These are phyloP conservation scores for Platanus orientalis DNA, from an alignment of 164 flowering plant genomes.

Conservation along the genomic window DNA sequence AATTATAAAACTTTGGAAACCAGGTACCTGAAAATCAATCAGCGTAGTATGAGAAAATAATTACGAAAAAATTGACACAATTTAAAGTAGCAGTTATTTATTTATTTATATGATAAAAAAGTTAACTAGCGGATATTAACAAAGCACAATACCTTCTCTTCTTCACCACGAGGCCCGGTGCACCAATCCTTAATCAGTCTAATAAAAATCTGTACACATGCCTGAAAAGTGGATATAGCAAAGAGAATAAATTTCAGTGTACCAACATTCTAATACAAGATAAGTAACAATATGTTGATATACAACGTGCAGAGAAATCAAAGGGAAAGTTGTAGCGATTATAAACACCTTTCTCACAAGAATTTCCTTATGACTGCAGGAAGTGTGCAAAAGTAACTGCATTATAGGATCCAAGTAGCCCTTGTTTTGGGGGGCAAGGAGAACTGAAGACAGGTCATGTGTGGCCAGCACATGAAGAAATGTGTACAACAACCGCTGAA, in stretches of 20 bases:
- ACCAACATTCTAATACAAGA: neutral
- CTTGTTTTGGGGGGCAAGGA: slow-evolving; percentile 71
- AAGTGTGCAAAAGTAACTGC: slow-evolving; percentile 60
- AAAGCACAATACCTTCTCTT: slow-evolving; percentile 55
- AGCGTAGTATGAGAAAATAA: slow-evolving; percentile 3
- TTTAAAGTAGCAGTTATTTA: too few species aligned
- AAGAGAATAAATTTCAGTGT: slow-evolving; percentile 11
- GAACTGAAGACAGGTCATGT: slow-evolving; percentile 76
- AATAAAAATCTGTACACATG: slow-evolving; percentile 88
- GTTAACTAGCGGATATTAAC: too few species aligned
- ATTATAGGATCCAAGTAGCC: slow-evolving; percentile 61
- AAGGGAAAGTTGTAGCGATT: neutral
- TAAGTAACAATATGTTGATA: neutral
- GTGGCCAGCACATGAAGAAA: slow-evolving; percentile 85
- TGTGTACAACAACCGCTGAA: slow-evolving; percentile 72
- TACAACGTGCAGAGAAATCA: neutral
- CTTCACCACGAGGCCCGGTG: slow-evolving; percentile 51
- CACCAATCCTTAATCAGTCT: slow-evolving; percentile 95
- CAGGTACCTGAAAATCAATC: slow-evolving; percentile 69
- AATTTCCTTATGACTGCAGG: slow-evolving; percentile 84
- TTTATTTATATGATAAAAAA: too few species aligned
- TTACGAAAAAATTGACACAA: neutral
- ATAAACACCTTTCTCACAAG: slow-evolving; percentile 68
- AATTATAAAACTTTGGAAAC: slow-evolving; percentile 70
- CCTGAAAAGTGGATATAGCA: slow-evolving; percentile 45